Evolutionary conservation across 331 rosid genomes (phyloP).

Genomic region (Dryas integrifolia): DNA sequence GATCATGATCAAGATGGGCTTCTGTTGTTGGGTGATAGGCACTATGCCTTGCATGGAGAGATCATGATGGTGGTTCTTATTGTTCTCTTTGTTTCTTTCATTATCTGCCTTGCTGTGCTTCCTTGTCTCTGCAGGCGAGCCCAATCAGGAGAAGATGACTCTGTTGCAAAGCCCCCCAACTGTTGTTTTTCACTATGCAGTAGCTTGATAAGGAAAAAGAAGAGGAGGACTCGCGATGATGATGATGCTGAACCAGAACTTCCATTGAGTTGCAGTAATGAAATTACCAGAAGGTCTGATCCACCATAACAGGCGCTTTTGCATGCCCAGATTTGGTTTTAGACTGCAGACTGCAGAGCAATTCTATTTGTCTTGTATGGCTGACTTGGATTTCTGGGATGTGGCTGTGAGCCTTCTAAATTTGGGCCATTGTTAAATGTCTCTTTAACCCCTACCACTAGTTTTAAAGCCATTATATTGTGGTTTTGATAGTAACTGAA

Average conservation of each 20-base stretch:
- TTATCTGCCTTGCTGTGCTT: constrained; percentile 25
- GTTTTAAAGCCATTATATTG: not conserved
- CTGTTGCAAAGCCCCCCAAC: not conserved
- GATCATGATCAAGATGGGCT: constrained; percentile 33
- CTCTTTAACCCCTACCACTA: not conserved
- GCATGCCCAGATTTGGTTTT: not conserved
- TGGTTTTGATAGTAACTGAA: not conserved
- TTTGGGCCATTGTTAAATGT: not conserved
- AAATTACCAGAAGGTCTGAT: not conserved
- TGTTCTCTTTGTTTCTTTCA: constrained; percentile 37
- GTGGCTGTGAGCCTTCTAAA: constrained; percentile 7
- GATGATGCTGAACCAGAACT: not conserved
- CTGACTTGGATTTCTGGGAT: not conserved
- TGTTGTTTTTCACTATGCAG: not conserved
- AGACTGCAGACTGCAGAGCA: not conserved
- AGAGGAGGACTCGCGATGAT: not conserved
- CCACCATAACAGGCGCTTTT: not conserved
- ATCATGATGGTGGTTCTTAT: constrained; percentile 41
- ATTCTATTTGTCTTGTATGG: constrained; percentile 5
- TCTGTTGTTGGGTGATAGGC: constrained; percentile 36
- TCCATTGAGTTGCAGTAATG: not conserved
- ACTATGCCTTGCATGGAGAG: constrained; percentile 51
- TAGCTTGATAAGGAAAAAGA: not conserved
- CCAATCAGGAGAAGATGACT: too few species aligned
- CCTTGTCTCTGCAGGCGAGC: constrained; percentile 30